These are phyloP conservation scores for Chlorella vulgaris DNA, from an alignment of 139 green algal species.

Conservation along the genomic window DNA sequence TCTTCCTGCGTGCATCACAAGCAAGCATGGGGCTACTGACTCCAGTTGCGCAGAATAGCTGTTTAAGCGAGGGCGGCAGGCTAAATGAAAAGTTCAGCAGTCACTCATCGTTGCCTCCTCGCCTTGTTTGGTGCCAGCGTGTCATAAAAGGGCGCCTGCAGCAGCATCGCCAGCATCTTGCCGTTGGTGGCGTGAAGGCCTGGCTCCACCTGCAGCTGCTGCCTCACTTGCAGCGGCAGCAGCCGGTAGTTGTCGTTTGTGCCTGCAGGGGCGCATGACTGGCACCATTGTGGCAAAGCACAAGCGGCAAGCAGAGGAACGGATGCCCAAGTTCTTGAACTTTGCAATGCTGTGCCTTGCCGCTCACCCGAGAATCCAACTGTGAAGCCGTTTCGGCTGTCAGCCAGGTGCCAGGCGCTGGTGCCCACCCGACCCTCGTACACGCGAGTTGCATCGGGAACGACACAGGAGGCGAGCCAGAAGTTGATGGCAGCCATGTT, in stretches of 20 bases:
- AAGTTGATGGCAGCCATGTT: conserved; percentile 43
- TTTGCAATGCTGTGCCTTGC: no score
- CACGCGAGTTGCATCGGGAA: conserved; percentile 49
- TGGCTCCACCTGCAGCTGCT: conserved; percentile 32
- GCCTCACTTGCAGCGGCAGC: conserved; percentile 56
- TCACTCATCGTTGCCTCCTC: no score
- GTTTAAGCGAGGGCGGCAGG: no score
- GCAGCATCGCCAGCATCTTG: conserved; percentile 66
- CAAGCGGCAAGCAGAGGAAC: no score
- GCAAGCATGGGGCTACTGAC: background rate
- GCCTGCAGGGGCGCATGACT: conserved; percentile 12
- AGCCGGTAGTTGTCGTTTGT: conserved; percentile 70
- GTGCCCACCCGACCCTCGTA: conserved; percentile 47
- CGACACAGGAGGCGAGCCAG: conserved; percentile 25
- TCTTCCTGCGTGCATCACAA: conserved; percentile 18
- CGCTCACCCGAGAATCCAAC: conserved; percentile 3
- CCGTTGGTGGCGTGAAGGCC: conserved; percentile 59
- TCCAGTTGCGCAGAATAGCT: no score
- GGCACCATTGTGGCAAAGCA: background rate
- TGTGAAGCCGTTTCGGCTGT: conserved; percentile 21
- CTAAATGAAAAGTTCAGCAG: no score
- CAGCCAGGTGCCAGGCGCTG: conserved; percentile 63
- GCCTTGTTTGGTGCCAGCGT: conserved; percentile 15
- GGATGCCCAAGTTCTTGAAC: no score
- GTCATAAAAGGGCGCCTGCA: conserved; percentile 31